Percentiles rank a stretch among this genome's conserved stretches.
These are phyloP conservation scores for Scedosporium minutisporum DNA, from an alignment of 2,329 filamentous ascomycete genomes.

Conservation along the genomic window DNA sequence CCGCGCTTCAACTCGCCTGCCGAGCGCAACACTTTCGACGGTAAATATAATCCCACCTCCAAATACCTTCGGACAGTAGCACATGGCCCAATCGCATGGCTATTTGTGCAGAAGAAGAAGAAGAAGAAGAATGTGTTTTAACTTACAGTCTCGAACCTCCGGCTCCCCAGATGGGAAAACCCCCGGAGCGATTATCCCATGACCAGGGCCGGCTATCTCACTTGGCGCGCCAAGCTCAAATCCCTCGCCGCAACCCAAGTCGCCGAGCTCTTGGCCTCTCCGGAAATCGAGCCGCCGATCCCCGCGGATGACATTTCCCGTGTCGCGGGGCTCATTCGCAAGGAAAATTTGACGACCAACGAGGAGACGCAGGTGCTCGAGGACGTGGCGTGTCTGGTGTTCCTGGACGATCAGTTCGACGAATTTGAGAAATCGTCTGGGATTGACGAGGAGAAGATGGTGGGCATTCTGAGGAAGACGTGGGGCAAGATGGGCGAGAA, in stretches of 20 bases:
- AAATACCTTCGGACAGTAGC: too few relatives aligned
- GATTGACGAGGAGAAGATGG: slow-evolving; percentile 65
- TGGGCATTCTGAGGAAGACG: slow-evolving; percentile 61
- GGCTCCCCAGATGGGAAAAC: slow-evolving; percentile 57
- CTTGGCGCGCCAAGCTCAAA: slow-evolving; percentile 69
- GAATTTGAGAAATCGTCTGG: slow-evolving; percentile 60
- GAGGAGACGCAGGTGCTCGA: slow-evolving; percentile 65
- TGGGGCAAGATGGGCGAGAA: slow-evolving; percentile 64
- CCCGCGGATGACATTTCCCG: slow-evolving; percentile 43
- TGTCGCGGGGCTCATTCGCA: slow-evolving; percentile 64
- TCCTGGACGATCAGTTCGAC: slow-evolving; percentile 79
- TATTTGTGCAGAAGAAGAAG: too few relatives aligned
- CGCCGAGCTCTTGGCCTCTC: slow-evolving; percentile 41
- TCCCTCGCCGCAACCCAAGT: slow-evolving; percentile 47
- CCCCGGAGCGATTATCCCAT: slow-evolving; percentile 64
- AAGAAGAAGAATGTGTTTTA: background rate
- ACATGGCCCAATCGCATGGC: too few relatives aligned
- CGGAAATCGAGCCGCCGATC: slow-evolving; percentile 26
- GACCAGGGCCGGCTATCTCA: slow-evolving; percentile 66
- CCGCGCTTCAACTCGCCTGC: slow-evolving; percentile 62
- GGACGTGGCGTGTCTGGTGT: slow-evolving; percentile 80
- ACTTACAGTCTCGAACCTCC: background rate
- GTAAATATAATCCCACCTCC: slow-evolving; percentile 15
- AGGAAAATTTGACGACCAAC: slow-evolving; percentile 55
- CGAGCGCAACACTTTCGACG: slow-evolving; percentile 77